These are phyloP conservation scores for Penicillium sp. DNA, from an alignment of 2,329 filamentous ascomycete genomes.

Conservation along the genomic window DNA sequence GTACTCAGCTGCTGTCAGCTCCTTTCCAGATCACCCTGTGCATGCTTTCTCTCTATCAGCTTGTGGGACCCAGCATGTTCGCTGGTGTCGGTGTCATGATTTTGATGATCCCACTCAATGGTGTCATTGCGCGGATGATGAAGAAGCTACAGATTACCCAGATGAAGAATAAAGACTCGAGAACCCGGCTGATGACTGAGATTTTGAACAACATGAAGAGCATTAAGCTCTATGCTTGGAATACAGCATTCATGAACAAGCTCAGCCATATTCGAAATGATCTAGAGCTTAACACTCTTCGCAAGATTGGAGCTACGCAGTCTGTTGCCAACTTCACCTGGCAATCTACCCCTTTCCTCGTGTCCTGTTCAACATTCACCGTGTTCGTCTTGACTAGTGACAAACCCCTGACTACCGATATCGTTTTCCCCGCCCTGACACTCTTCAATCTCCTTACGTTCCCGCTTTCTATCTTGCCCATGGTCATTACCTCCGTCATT, in stretches of 20 bases:
- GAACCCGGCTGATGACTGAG: slow-evolving; percentile 91
- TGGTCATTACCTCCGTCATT: slow-evolving; percentile 96
- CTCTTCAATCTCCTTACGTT: slow-evolving; percentile 97
- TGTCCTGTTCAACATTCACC: slow-evolving; percentile 94
- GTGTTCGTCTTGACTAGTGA: slow-evolving; percentile 87
- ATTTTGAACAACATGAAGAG: slow-evolving; percentile 99
- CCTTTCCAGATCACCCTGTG: slow-evolving; percentile 96
- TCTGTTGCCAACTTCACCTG: slow-evolving; percentile 97
- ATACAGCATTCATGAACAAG: slow-evolving; percentile 94
- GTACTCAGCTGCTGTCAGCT: slow-evolving; percentile 93
- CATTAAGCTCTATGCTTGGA: slow-evolving; percentile 98
- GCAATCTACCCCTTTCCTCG: slow-evolving; percentile 95
- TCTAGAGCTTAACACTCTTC: slow-evolving; percentile 88
- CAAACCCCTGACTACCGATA: slow-evolving; percentile 82
- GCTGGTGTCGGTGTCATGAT: slow-evolving; percentile 95
- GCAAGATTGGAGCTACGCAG: slow-evolving; percentile 93
- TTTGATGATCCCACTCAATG: slow-evolving; percentile 95
- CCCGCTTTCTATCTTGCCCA: slow-evolving; percentile 88
- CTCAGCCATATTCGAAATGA: slow-evolving; percentile 96
- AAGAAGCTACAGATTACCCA: slow-evolving; percentile 92
- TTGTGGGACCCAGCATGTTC: slow-evolving; percentile 95
- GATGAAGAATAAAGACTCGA: slow-evolving; percentile 98
- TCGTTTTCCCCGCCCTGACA: slow-evolving; percentile 90
- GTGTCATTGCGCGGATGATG: slow-evolving; percentile 87
- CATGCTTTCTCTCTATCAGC: slow-evolving; percentile 91